phyloP scores from a whole-genome alignment of 495 filamentous ascomycete species.

The Tetracladium setigerum region DNA sequence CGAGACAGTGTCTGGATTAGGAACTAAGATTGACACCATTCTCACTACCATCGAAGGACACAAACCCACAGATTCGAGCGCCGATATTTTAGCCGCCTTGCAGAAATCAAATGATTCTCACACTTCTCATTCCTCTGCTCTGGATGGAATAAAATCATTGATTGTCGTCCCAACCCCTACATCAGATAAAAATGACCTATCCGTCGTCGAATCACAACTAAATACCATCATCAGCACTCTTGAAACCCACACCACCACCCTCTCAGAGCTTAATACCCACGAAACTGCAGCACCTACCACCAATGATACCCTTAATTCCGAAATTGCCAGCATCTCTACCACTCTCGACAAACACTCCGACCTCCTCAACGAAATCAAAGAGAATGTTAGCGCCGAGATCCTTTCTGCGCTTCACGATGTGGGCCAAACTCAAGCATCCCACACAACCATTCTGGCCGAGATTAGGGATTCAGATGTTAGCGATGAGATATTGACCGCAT shows the following conservation, averaged over 20 bases:
- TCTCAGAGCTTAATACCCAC: neutral
- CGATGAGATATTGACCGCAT: conserved; percentile 20
- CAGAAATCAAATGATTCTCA: conserved; percentile 19
- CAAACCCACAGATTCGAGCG: conserved; percentile 6
- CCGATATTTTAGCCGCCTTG: conserved; percentile 18
- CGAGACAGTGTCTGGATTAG: conserved; percentile 10
- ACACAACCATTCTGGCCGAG: conserved; percentile 10
- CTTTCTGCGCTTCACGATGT: conserved; percentile 15
- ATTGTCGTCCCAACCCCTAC: neutral
- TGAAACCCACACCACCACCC: neutral
- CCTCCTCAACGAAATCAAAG: conserved; percentile 17
- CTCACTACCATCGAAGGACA: conserved; percentile 10
- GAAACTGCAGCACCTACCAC: neutral
- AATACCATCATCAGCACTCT: neutral
- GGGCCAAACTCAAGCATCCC: conserved; percentile 7
- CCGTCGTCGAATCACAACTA: conserved; percentile 5
- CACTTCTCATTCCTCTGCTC: conserved; percentile 7
- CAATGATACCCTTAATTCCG: neutral
- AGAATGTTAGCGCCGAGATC: conserved; percentile 19
- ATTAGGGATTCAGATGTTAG: conserved; percentile 20
- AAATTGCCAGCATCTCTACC: conserved; percentile 11
- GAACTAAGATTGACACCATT: conserved; percentile 13
- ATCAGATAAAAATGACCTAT: neutral
- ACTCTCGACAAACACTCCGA: conserved; percentile 11
- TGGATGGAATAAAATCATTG: conserved; percentile 5